Base-by-base conservation (phyloP, 139 green algal genomes). In the Raphidocelis subcapitata region DNA sequence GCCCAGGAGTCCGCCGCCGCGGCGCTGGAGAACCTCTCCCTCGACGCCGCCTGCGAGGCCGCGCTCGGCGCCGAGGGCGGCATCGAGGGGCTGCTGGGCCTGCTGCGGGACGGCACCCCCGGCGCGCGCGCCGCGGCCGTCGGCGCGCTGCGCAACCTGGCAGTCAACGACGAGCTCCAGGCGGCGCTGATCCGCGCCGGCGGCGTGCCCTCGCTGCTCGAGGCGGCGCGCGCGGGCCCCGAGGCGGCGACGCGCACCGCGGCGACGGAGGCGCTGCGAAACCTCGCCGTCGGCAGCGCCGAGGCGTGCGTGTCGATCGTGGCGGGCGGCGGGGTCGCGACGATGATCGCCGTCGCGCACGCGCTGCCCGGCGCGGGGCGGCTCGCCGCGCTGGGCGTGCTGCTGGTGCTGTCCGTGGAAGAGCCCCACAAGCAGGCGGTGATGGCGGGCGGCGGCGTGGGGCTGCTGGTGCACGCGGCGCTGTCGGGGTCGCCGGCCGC, bases 61-160 rank as follows among this genome's bases (percentile, higher is more conserved):
- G 71, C 71, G 24, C 62, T 77, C 21, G 61, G 32, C 21, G 61
- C 21, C 12, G 71, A 77, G 29, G 71, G 71, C 14, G 71, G 59
- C 5, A 20, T 70, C 41, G 71, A 69, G 47, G 71, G 31, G 36
- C 61, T 77, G 61, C 33, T 70, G 71, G 37, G 59, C 16, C 37
- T 77, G 61, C 71, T 77, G 5, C 57, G 59, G 23, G 71, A 77
- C 31, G 71, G 71, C 32, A 69, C 61, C 24, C 62, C 46, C 29
- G 62, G n/a, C 32, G 47, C 71, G 28, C 47, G 68, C 61, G 61
- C 61, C 31, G 71, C 71, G 35, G 71, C 71, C 20, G 47, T 32
- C 36, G 62, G 71, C 12, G 49, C 71, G 14, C 61, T 77, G 47
- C 64, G 71, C 46, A 77, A 77, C 61, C 61, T 77, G 61, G 71